These are phyloP conservation scores for Dioscorea zingiberensis DNA, from an alignment of 106 monocot genomes.

Conservation along the genomic window DNA sequence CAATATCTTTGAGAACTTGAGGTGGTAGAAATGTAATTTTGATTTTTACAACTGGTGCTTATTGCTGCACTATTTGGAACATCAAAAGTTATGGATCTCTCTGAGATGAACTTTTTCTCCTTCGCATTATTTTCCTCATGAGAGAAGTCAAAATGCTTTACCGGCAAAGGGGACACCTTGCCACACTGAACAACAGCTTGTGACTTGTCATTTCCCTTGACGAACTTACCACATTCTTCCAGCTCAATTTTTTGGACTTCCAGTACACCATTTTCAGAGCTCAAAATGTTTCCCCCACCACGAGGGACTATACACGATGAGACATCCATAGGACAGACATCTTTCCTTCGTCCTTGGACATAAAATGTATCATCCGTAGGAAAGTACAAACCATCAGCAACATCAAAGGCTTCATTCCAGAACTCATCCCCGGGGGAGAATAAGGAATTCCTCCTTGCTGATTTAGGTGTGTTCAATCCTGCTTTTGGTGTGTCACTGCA, in stretches of 20 bases:
- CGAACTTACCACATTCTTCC: conserved; percentile 12
- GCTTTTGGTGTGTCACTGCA: conserved; percentile 48
- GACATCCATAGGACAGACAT: conserved; percentile 1
- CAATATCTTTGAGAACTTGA: background rate
- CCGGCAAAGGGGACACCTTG: conserved; percentile 69
- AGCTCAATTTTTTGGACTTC: conserved; percentile 6
- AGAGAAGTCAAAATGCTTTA: conserved; percentile 90
- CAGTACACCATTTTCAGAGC: conserved; percentile 9
- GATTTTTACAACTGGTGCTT: conserved; percentile 1
- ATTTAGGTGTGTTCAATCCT: conserved; percentile 41
- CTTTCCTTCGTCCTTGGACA: too few species aligned
- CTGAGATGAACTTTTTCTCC: background rate
- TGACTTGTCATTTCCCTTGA: conserved; percentile 11
- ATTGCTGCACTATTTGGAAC: background rate
- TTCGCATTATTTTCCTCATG: conserved; percentile 32
- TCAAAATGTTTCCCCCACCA: conserved; percentile 12
- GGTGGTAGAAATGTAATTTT: background rate
- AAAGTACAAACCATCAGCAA: conserved; percentile 62
- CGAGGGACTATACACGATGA: conserved; percentile 24
- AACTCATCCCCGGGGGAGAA: conserved; percentile 95
- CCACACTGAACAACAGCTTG: conserved; percentile 3
- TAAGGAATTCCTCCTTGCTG: conserved; percentile 52
- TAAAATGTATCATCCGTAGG: conserved; percentile 7
- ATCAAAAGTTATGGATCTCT: conserved; percentile 4
- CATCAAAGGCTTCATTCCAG: conserved; percentile 94